Conservation (phyloP, 805 yeast species). For the Yamadazyma phyllophila region DNA sequence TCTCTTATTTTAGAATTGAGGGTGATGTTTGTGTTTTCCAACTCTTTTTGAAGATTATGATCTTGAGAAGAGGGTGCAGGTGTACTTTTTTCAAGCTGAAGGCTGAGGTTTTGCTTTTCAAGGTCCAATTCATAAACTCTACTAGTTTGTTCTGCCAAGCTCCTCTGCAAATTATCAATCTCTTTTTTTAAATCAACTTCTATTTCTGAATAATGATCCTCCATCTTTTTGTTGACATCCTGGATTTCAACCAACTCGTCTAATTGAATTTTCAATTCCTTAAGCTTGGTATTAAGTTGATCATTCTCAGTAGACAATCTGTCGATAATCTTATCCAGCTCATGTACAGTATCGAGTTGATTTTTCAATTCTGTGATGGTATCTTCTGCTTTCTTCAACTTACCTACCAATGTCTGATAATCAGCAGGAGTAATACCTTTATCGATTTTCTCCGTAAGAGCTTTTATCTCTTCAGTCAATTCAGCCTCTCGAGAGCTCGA, state of each 20-base stretch:
- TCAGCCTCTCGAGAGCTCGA: conserved; percentile 4
- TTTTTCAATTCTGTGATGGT: conserved; percentile 26
- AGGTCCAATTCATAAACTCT: neutral
- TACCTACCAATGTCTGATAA: conserved; percentile 30
- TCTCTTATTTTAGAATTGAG: conserved; percentile 10
- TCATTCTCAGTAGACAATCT: conserved; percentile 36
- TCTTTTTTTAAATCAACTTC: conserved; percentile 44
- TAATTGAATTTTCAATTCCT: conserved; percentile 33
- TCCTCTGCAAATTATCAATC: conserved; percentile 24
- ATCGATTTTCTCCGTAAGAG: conserved; percentile 11
- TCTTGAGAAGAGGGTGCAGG: neutral
- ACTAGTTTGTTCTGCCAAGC: conserved; percentile 11
- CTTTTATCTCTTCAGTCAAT: conserved; percentile 6
- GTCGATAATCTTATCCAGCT: conserved; percentile 36
- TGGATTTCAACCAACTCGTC: conserved; percentile 49
- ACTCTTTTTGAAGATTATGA: neutral
- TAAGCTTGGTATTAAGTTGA: conserved; percentile 30
- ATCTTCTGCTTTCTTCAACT: conserved; percentile 20
- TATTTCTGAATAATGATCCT: conserved; percentile 40
- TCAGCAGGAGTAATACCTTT: conserved; percentile 18
- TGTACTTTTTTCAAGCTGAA: neutral
- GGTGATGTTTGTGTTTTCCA: neutral
- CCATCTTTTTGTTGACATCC: conserved; percentile 49
- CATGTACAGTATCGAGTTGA: conserved; percentile 32
- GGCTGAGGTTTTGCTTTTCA: conserved; percentile 1